Base-by-base conservation (phyloP, 371 early-diverging fungal genomes). In the Mucor velutinosus region DNA sequence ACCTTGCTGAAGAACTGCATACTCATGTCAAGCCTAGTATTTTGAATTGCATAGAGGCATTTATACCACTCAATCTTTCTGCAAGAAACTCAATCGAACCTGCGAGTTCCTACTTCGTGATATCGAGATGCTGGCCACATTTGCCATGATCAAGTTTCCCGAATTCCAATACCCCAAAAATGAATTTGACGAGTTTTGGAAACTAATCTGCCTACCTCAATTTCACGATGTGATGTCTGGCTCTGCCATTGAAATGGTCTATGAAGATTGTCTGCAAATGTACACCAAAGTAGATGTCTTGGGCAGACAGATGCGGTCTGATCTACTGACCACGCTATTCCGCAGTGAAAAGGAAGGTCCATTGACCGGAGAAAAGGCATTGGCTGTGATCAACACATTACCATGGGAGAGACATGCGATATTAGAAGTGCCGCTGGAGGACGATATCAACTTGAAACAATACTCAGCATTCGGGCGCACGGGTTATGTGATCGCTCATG, bases 191-290 rank as follows among this genome's bases (percentile, higher is more conserved):
- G 78, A 87, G 0, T 77, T 95, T 35, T 97, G 97, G 97, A 94
- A 96, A 70, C 67, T 72, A 53, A 33, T 77, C 32, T 75, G 75
- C 39, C 32, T 77, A 23, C 63, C 69, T 25, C 98, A 98, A 78
- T 97, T 97, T 73, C 99, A 97, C 69, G 96, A 97, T 78, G 94
- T 97, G 6, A 79, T 80, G 64, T 97, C 98, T 1, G 99, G 98
- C 0, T 90, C 94, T 4, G 82, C 92, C 1, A 97, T 98, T 67
- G 94, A 89, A 62, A 71, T 93, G 73, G 97, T 94, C 23, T 95
- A 95, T 73, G 79, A 86, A 12, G 97, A 97, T 72, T 91, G 91
- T 17, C 45, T 70, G 43, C 65, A 83, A 71, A 79, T 84, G 80
- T 81, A 74, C 43, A 72, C 76, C 35, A 76, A 80, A 66, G 70